Evolutionary conservation across 768 basidiomycete genomes (phyloP).

Genomic region (Pleurotus sapidus): DNA sequence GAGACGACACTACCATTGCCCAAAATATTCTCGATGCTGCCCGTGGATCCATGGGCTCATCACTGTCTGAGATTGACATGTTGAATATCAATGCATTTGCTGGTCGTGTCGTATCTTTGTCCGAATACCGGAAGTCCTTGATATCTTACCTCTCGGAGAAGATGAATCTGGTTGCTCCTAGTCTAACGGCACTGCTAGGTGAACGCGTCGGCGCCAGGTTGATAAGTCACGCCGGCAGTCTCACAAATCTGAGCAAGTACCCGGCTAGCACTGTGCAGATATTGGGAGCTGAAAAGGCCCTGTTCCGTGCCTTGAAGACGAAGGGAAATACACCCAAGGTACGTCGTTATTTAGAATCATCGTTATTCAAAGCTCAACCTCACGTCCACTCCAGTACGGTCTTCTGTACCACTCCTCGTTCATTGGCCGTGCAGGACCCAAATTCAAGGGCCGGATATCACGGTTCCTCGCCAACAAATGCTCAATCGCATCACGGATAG

Average conservation of each 20-base stretch:
- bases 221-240: slow-evolving; percentile 93
- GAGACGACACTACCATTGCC: slow-evolving; percentile 80
- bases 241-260: slow-evolving; percentile 97
- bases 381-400: slow-evolving; percentile 64
- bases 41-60: slow-evolving; percentile 91
- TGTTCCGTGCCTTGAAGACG: slow-evolving; percentile 96
- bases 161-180: slow-evolving; percentile 97
- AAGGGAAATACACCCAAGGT: slow-evolving; percentile 99
- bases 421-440: slow-evolving; percentile 91
- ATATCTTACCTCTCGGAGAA: slow-evolving; percentile 89
- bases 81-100: slow-evolving; percentile 95
- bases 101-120: slow-evolving; percentile 82
- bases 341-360: slow-evolving; percentile 12
- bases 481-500: slow-evolving; percentile 95
- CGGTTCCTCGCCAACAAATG: slow-evolving; percentile 99
- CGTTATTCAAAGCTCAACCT: background rate
- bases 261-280: slow-evolving; percentile 98
- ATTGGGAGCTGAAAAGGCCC: slow-evolving; percentile 95
- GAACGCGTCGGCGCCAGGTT: slow-evolving; percentile 90
- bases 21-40: slow-evolving; percentile 95
- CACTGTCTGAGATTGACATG: slow-evolving; percentile 89
- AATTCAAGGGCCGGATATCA: slow-evolving; percentile 96
- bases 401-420: slow-evolving; percentile 97
- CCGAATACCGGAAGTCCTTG: slow-evolving; percentile 91
- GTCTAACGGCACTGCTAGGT: slow-evolving; percentile 84